phyloP scores from a whole-genome alignment of 1,284 basidiomycete genomes.

The Naganishia albida region DNA sequence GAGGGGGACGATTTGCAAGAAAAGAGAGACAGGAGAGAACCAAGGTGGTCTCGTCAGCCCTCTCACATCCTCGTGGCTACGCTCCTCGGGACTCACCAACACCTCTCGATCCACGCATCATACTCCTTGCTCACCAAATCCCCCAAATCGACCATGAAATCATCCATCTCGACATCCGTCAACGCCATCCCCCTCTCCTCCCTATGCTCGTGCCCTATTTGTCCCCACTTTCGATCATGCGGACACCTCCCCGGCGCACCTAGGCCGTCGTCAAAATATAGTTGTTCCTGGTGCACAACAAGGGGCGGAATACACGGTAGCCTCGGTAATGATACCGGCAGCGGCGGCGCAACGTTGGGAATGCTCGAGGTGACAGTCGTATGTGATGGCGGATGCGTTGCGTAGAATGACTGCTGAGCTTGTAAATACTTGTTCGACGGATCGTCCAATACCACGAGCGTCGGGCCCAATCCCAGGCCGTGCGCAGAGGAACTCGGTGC shows the following conservation, averaged over 20 bases:
- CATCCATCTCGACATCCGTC: constrained; percentile 47
- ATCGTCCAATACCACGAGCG: constrained; percentile 32
- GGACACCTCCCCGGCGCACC: constrained; percentile 39
- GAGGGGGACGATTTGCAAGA: not conserved
- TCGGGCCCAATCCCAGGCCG: constrained; percentile 32
- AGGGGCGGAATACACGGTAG: constrained; percentile 34
- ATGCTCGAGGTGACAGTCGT: constrained; percentile 27
- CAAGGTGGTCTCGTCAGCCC: no score
- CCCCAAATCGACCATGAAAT: constrained; percentile 48
- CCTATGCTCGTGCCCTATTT: constrained; percentile 40
- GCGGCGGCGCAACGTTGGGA: constrained; percentile 32
- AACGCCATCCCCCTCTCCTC: constrained; percentile 41
- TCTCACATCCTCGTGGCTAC: no score
- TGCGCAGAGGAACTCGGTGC: constrained; percentile 32
- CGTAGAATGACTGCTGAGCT: constrained; percentile 33
- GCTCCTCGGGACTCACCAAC: constrained; percentile 46
- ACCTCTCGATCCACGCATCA: constrained; percentile 54
- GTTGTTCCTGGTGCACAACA: constrained; percentile 36
- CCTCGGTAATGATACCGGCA: constrained; percentile 34
- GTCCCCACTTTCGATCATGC: constrained; percentile 42
- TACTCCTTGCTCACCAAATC: constrained; percentile 50
- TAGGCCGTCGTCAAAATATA: constrained; percentile 35
- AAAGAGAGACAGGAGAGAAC: no score
- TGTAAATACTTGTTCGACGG: constrained; percentile 33
- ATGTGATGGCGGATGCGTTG: constrained; percentile 30